Evolutionary conservation across 805 yeast species (phyloP).

Genomic region (Kodamaea kakaduensis): DNA sequence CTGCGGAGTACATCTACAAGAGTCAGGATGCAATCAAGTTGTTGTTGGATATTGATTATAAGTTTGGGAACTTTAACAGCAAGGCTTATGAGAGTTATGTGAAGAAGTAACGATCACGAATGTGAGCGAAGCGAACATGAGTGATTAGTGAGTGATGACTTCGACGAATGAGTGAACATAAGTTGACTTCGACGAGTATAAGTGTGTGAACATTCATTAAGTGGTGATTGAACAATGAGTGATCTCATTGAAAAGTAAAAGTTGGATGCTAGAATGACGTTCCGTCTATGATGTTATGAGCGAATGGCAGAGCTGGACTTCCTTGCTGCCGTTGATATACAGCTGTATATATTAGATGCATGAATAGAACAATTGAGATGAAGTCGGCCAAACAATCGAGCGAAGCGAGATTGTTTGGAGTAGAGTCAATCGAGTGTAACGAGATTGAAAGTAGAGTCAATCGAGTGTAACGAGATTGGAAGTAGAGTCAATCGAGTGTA

Average conservation of each 20-base stretch:
- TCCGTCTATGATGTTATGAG: not conserved
- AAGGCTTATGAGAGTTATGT: slow-evolving; percentile 42
- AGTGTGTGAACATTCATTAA: too few species aligned
- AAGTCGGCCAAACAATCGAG: too few species aligned
- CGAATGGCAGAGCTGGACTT: not conserved
- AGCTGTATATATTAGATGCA: slow-evolving; percentile 2
- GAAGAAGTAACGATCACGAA: slow-evolving; percentile 13
- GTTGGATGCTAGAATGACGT: not conserved
- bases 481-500: too few species aligned
- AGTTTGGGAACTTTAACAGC: slow-evolving; percentile 53
- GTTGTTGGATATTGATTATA: slow-evolving; percentile 59
- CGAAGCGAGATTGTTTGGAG: too few species aligned
- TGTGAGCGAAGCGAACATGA: not conserved
- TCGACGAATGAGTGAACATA: too few species aligned
- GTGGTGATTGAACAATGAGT: too few species aligned
- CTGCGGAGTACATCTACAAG: slow-evolving; percentile 48
- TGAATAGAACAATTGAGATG: too few species aligned
- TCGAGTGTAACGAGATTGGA: too few species aligned
- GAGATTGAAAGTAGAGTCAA: too few species aligned
- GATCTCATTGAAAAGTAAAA: not conserved
- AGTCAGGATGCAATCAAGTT: slow-evolving; percentile 58
- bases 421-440: too few species aligned
- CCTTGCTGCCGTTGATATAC: not conserved
- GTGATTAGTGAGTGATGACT: not conserved
- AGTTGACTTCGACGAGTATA: too few species aligned